These are phyloP conservation scores for Fusarium pilosicola DNA, from an alignment of 2,329 filamentous ascomycete species.

Conservation along the genomic window DNA sequence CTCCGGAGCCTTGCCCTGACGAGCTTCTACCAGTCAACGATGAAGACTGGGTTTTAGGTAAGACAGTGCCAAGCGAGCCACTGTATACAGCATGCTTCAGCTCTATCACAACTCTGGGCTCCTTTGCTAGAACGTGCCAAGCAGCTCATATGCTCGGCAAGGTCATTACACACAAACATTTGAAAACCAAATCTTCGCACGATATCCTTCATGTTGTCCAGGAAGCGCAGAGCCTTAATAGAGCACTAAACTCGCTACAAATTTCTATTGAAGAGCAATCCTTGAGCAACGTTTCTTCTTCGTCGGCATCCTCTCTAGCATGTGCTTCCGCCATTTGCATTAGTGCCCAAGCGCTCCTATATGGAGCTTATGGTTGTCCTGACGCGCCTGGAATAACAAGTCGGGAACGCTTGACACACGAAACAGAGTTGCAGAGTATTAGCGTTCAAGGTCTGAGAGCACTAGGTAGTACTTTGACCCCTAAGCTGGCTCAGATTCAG, in stretches of 20 bases:
- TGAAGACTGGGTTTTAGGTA: neutral
- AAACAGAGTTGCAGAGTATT: constrained; percentile 5
- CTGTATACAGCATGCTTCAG: constrained; percentile 4
- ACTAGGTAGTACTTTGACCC: neutral
- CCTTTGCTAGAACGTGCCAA: constrained; percentile 7
- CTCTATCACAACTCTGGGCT: neutral
- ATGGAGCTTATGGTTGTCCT: constrained; percentile 2
- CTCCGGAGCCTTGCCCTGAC: constrained; percentile 1
- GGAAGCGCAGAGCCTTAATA: constrained; percentile 1
- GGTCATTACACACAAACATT: neutral
- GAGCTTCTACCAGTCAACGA: constrained; percentile 5
- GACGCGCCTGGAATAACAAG: neutral
- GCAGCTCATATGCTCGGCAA: constrained; percentile 10
- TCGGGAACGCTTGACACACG: constrained; percentile 1
- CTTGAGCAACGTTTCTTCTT: neutral
- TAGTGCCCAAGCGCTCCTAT: constrained; percentile 3
- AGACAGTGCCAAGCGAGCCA: constrained; percentile 4
- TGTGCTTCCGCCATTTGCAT: neutral
- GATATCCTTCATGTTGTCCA: neutral
- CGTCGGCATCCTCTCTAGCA: neutral
- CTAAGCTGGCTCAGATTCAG: neutral
- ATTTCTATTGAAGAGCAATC: neutral
- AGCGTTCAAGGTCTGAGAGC: neutral
- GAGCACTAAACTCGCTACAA: neutral
- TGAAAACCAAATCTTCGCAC: neutral